These are phyloP conservation scores for Knoxia roxburghii DNA, from an alignment of 257 asterid species.

Conservation along the genomic window DNA sequence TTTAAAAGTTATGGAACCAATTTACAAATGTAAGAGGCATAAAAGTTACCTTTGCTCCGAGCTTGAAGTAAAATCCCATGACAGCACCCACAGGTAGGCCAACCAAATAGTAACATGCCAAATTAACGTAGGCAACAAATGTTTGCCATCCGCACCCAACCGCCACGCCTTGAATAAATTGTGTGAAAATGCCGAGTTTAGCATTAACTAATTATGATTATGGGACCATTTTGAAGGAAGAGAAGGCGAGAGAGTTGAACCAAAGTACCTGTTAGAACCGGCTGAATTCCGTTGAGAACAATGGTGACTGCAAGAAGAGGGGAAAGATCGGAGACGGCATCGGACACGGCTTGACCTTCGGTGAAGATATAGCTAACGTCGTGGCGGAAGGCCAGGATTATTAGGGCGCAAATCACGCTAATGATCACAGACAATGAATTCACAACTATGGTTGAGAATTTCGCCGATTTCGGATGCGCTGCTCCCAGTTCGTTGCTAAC, in stretches of 20 bases:
- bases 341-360: constrained; percentile 33
- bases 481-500: constrained; percentile 44
- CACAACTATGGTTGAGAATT: constrained; percentile 30
- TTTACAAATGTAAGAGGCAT: too few species aligned
- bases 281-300: constrained; percentile 35
- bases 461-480: constrained; percentile 36
- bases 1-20: too few species aligned
- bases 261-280: constrained; percentile 36
- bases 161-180: constrained; percentile 35
- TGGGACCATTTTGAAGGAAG: too few species aligned
- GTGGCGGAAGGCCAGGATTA: constrained; percentile 20
- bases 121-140: constrained; percentile 33
- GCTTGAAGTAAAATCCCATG: constrained; percentile 31
- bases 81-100: constrained; percentile 33
- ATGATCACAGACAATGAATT: constrained; percentile 22
- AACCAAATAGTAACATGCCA: constrained; percentile 36
- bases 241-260: too few species aligned
- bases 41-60: constrained; percentile 29
- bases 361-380: constrained; percentile 35
- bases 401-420: constrained; percentile 18
- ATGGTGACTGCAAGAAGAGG: constrained; percentile 35
- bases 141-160: constrained; percentile 48
- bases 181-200: too few species aligned
- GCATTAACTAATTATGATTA: too few species aligned
- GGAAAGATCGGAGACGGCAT: constrained; percentile 36